phyloP scores from a whole-genome alignment of 495 filamentous ascomycete species.

The Friedmanniomyces simplex region DNA sequence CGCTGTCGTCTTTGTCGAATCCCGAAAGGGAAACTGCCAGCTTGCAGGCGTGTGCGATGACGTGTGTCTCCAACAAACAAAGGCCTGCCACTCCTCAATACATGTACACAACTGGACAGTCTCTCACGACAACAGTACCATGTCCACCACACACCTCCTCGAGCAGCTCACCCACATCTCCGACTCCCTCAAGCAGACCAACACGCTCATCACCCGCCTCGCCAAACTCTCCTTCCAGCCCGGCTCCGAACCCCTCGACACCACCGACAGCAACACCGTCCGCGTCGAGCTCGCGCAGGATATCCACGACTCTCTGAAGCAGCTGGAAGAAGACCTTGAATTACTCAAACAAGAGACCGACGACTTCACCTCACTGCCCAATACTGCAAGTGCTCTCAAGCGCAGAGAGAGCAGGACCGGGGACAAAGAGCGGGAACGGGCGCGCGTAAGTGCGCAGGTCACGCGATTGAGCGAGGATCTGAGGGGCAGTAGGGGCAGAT shows the following conservation, averaged over 20 bases:
- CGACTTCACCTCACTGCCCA: conserved; percentile 39
- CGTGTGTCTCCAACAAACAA: neutral
- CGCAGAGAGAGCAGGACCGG: conserved; percentile 29
- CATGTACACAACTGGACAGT: too few relatives aligned
- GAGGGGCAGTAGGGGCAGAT: conserved; percentile 58
- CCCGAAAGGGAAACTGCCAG: too few relatives aligned
- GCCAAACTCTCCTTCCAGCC: conserved; percentile 56
- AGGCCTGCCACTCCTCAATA: neutral
- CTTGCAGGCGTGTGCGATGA: too few relatives aligned
- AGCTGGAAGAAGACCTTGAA: conserved; percentile 80
- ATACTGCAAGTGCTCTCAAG: conserved; percentile 21
- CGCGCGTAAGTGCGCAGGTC: conserved; percentile 52
- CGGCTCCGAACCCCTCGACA: conserved; percentile 43
- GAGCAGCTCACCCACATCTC: conserved; percentile 36
- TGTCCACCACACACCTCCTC: conserved; percentile 4
- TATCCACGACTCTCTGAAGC: conserved; percentile 72
- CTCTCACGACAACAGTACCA: neutral
- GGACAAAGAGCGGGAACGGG: conserved; percentile 45
- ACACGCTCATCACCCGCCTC: conserved; percentile 66
- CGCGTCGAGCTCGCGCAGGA: conserved; percentile 69
- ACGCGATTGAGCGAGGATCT: conserved; percentile 56
- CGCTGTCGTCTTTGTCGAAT: too few relatives aligned
- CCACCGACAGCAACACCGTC: conserved; percentile 38
- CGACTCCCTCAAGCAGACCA: conserved; percentile 53
- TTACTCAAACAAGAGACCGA: conserved; percentile 67